These are phyloP conservation scores for Beauveria medogensis DNA, from an alignment of 2,329 filamentous ascomycete species.

Conservation along the genomic window DNA sequence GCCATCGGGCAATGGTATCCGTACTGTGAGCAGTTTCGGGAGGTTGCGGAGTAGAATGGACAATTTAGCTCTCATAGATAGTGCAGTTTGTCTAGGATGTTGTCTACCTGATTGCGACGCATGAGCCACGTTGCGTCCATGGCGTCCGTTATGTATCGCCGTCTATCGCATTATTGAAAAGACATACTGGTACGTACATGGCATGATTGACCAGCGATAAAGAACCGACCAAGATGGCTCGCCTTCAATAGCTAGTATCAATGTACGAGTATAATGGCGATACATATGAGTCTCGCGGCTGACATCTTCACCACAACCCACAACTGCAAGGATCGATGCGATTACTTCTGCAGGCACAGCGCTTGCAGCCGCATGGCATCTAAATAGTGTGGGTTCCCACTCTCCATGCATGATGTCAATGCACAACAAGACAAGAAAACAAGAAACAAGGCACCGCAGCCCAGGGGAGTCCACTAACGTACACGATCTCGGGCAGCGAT, in stretches of 20 bases:
- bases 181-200: too few species aligned
- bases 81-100: not conserved
- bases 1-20: not conserved
- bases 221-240: not conserved
- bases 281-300: too few species aligned
- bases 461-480: not conserved
- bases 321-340: not conserved
- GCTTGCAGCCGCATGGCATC: slow-evolving; percentile 6
- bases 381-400: not conserved
- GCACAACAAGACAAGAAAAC: not conserved
- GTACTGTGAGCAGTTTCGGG: not conserved
- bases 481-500: slow-evolving; percentile 9
- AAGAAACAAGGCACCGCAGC: not conserved
- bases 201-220: too few species aligned
- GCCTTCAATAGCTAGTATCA: too few species aligned
- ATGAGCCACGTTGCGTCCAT: not conserved
- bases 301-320: not conserved
- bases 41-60: not conserved
- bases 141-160: not conserved
- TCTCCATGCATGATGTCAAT: not conserved
- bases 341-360: not conserved
- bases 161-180: not conserved
- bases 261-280: too few species aligned
- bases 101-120: not conserved
- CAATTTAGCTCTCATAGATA: not conserved